Percentiles rank a stretch among this genome's conserved stretches.
Conservation (phyloP, 192 early-diverging fungal species). For the Umbelopsis sp. region DNA sequence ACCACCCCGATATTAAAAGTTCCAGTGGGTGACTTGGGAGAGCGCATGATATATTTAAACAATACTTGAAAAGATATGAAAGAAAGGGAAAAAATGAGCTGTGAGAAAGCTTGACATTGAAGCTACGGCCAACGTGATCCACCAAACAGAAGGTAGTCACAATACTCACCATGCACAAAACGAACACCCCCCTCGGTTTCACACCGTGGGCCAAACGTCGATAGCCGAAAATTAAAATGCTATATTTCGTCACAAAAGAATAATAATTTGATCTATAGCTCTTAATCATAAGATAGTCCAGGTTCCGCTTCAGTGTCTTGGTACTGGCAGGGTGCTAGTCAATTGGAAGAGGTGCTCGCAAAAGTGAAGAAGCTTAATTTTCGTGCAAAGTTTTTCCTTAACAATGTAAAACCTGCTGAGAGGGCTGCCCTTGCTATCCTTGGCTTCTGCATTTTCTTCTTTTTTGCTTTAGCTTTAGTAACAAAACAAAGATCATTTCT, state of each 20-base stretch:
- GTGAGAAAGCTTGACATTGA: conserved; percentile 19
- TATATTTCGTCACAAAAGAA: neutral
- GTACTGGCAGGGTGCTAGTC: too few species aligned
- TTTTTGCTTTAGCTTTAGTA: too few species aligned
- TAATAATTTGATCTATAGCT: too few species aligned
- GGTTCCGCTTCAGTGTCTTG: too few species aligned
- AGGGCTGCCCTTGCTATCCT: too few species aligned
- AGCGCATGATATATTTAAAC: neutral
- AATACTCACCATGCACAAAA: conserved; percentile 2
- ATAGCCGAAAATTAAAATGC: neutral
- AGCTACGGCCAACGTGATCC: conserved; percentile 5
- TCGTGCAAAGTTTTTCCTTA: too few species aligned
- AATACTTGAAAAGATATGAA: neutral
- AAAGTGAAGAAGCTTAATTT: too few species aligned
- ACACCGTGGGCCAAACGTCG: neutral
- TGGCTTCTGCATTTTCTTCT: too few species aligned
- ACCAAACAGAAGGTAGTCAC: conserved; percentile 15
- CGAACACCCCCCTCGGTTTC: conserved; percentile 6
- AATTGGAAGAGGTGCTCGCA: too few species aligned
- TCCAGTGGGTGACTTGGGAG: conserved; percentile 9
- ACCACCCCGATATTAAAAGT: conserved; percentile 3
- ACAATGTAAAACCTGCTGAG: too few species aligned
- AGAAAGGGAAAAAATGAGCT: neutral
- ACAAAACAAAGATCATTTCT: too few species aligned
- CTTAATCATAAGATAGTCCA: too few species aligned